A percentile compares a stretch with the other conserved stretches of the same genome.
phyloP scores from a whole-genome alignment of 2,329 filamentous ascomycete species.

The Cladosporium cucumerinum region DNA sequence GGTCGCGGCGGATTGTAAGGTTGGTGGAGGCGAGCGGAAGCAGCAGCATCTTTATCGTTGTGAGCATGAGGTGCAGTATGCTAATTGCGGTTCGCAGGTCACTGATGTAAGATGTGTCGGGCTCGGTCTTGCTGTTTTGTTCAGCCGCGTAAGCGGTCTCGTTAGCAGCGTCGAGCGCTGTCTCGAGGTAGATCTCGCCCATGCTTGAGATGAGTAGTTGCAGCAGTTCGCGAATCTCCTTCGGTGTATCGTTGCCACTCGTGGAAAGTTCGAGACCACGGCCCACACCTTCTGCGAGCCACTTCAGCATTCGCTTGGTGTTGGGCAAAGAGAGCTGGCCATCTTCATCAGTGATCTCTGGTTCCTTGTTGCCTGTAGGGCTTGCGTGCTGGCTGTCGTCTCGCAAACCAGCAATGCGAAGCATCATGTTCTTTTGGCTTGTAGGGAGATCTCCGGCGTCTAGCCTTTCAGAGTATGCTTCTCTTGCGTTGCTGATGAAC shows the following conservation, averaged over 20 bases:
- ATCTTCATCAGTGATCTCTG: constrained; percentile 87
- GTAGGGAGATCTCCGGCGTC: constrained; percentile 84
- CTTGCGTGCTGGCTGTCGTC: constrained; percentile 58
- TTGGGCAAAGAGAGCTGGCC: constrained; percentile 77
- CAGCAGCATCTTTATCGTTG: constrained; percentile 85
- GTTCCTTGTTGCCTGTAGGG: constrained; percentile 60
- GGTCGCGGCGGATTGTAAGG: constrained; percentile 82
- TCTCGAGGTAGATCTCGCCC: constrained; percentile 75
- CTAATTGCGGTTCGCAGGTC: constrained; percentile 77
- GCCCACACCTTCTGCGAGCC: constrained; percentile 92
- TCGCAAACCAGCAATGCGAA: constrained; percentile 78
- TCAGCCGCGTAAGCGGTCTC: constrained; percentile 77
- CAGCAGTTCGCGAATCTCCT: constrained; percentile 83
- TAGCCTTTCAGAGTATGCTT: constrained; percentile 84
- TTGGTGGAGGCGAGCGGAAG: constrained; percentile 86
- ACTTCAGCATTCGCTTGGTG: constrained; percentile 97
- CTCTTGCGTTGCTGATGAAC: constrained; percentile 79
- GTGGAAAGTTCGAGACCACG: constrained; percentile 87
- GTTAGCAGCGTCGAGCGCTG: constrained; percentile 64
- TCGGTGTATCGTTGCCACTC: constrained; percentile 76
- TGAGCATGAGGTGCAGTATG: constrained; percentile 88
- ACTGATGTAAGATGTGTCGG: constrained; percentile 79
- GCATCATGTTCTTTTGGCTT: constrained; percentile 85
- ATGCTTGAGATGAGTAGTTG: constrained; percentile 81
- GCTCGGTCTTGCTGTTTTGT: constrained; percentile 69